Base-by-base conservation (phyloP, 192 early-diverging fungal species). In the Linnemannia schmuckeri region DNA sequence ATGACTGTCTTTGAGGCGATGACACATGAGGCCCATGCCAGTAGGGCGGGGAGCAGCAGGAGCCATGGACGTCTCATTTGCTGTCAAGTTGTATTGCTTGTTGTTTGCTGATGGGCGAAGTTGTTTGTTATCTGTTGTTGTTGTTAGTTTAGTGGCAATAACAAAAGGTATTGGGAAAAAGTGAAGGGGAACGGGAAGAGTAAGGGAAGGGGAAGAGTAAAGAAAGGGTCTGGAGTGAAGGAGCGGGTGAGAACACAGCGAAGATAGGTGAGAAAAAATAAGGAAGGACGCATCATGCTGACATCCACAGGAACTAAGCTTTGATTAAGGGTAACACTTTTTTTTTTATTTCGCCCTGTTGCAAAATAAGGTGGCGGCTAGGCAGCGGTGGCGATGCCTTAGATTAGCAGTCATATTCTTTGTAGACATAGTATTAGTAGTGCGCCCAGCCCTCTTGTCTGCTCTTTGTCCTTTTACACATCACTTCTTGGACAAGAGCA, bases 1-100 rank as follows among this genome's bases (percentile, higher is more conserved):
- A 81, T 44, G 69, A 89, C 75, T 27, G 74, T 89, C 37, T 57
- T 86, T 61, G 54, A 55, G 24, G 84, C 79, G 30, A 41, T 52
- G 20, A 55, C 63, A 46, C 72, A 41, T 73, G 72, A 30, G 41
- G 27, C 41, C 72, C 38, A 41, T 38, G 70, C 70, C 70, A 71
- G n/a, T 3, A 73, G 72, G 72, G 44, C 27, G 13, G 72, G 5
- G 22, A 38, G 30, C 68, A 30, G n/a, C n/a, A 33, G 3, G 27
- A 72, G 72, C 40, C 38, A 18, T 77, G 49, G 76, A 22, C 7
- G 30, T 69, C 33, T 38, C 35, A 71, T 71, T 68, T 71, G 38
- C 40, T 41, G 24, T 24, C 3, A 38, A 17, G 35, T 70, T 70
- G 22, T 33, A 30, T 10, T 33, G 61, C 15, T 27, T 33, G 7